Evolutionary conservation across 2,329 filamentous ascomycete species (phyloP), one percentile per base, ranked within the genome.

Genomic region (Fusarium phyllophilum): DNA sequence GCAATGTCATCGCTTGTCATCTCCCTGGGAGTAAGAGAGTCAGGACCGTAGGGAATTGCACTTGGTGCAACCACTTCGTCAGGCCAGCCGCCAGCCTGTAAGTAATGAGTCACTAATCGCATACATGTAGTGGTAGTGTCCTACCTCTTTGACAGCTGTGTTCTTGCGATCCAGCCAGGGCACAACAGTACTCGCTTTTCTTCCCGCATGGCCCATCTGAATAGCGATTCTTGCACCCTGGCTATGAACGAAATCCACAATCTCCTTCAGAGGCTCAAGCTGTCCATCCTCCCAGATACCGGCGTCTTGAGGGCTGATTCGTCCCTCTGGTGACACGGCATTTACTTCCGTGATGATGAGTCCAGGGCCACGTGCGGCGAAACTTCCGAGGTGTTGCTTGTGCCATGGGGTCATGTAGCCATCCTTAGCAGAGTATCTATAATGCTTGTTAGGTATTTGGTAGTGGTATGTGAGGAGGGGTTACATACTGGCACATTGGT

Each of bases 261-360:
- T 85, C 36, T 85, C 84, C 70, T 84, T 86, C 51, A 92, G 81
- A 0, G 86, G 86, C 67, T 85, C 90, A 62, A 92, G 89, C 74
- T 95, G 93, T 3, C 86, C 87, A 78, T 95, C 93, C 66, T 90
- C 86, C 92, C 92, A 95, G 6, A 95, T 80, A 1, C 93, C 92
- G 17, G 82, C 80, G 75, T 93, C 91, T 76, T 93, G 85, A 0
- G 92, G 93, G 0, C 91, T 93, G 81, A 94, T 94, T 29, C 93
- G 87, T 15, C 93, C 93, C 73, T 92, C 87, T 0, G 91, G 82
- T 2, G 87, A 84, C 0, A 95, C 90, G 5, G 89, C 85, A 2
- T 92, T 93, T 6, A 92, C 91, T 82, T 95, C 93, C 22, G 93
- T 85, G 48, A 92, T 85, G 22, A 90, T 80, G 6, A 94, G 81